These are phyloP conservation scores for Lepidium sativum DNA, from an alignment of 345 rosid genomes.

Conservation along the genomic window DNA sequence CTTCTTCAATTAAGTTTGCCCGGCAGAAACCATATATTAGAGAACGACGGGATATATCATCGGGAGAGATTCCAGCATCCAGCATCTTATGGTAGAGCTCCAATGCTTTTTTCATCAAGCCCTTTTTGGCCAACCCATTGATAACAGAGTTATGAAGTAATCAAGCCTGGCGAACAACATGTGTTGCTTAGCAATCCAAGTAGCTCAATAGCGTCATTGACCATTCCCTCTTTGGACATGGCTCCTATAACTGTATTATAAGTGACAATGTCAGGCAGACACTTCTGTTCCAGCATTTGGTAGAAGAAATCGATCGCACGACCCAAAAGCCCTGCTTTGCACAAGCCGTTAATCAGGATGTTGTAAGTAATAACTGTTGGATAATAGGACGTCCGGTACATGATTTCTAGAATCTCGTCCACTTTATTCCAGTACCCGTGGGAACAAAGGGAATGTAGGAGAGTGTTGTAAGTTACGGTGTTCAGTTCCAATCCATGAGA, in stretches of 20 bases:
- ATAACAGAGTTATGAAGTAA: slow-evolving; percentile 67
- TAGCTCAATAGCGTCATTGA: slow-evolving; percentile 52
- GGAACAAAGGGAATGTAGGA: slow-evolving; percentile 59
- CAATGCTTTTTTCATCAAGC: slow-evolving; percentile 47
- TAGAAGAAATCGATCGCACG: slow-evolving; percentile 57
- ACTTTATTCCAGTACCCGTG: slow-evolving; percentile 67
- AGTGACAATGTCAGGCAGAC: slow-evolving; percentile 65
- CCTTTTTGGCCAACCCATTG: slow-evolving; percentile 54
- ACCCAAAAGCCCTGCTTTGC: slow-evolving; percentile 54
- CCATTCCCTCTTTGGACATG: slow-evolving; percentile 61
- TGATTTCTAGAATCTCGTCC: slow-evolving; percentile 52
- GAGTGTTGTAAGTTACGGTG: slow-evolving; percentile 60
- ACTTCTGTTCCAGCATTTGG: slow-evolving; percentile 48
- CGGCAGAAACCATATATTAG: slow-evolving; percentile 62
- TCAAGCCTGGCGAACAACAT: slow-evolving; percentile 51
- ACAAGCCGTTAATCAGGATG: slow-evolving; percentile 68
- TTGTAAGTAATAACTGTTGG: slow-evolving; percentile 76
- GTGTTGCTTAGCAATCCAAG: slow-evolving; percentile 36
- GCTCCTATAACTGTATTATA: slow-evolving; percentile 66
- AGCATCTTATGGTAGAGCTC: slow-evolving; percentile 45
- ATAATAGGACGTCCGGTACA: slow-evolving; percentile 40
- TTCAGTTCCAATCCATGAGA: slow-evolving; percentile 62
- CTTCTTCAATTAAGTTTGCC: slow-evolving; percentile 42
- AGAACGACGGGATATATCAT: slow-evolving; percentile 64
- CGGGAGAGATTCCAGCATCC: slow-evolving; percentile 48